These are phyloP conservation scores for Metarhizium brunneum DNA, from an alignment of 2,329 filamentous ascomycete species.

Conservation along the genomic window DNA sequence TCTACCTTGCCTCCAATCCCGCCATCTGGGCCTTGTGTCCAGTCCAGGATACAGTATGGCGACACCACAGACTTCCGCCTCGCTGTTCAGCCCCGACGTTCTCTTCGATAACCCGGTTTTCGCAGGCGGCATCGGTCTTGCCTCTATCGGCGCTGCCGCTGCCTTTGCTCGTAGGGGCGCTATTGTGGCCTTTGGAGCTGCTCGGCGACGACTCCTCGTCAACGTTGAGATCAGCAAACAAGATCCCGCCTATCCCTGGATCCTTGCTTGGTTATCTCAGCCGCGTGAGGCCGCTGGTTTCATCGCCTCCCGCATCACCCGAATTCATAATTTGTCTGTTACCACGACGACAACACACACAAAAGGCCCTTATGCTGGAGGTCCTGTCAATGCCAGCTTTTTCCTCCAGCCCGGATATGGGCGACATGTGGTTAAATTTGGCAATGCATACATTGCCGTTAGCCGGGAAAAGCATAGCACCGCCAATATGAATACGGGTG, in stretches of 20 bases:
- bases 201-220: slow-evolving; percentile 80
- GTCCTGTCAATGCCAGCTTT: slow-evolving; percentile 70
- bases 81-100: slow-evolving; percentile 41
- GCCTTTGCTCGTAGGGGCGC: slow-evolving; percentile 73
- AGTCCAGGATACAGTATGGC: slow-evolving; percentile 17
- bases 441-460: slow-evolving; percentile 78
- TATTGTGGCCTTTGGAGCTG: slow-evolving; percentile 60
- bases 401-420: slow-evolving; percentile 87
- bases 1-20: background rate
- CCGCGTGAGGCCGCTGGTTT: slow-evolving; percentile 59
- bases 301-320: slow-evolving; percentile 47
- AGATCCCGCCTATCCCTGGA: slow-evolving; percentile 88
- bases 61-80: slow-evolving; percentile 18
- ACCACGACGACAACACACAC: slow-evolving; percentile 50
- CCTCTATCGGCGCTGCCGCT: slow-evolving; percentile 72
- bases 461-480: slow-evolving; percentile 79
- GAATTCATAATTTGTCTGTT: slow-evolving; percentile 51
- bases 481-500: slow-evolving; percentile 70
- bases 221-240: slow-evolving; percentile 93
- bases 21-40: background rate
- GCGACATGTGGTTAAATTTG: slow-evolving; percentile 77
- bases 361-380: slow-evolving; percentile 48
- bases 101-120: slow-evolving; percentile 56
- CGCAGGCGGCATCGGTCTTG: slow-evolving; percentile 77
- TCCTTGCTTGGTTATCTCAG: slow-evolving; percentile 87